A percentile compares a stretch with the other conserved stretches of the same genome.
phyloP scores from a whole-genome alignment of 208 protist species.

The Leptomonas pyrrhocoris region DNA sequence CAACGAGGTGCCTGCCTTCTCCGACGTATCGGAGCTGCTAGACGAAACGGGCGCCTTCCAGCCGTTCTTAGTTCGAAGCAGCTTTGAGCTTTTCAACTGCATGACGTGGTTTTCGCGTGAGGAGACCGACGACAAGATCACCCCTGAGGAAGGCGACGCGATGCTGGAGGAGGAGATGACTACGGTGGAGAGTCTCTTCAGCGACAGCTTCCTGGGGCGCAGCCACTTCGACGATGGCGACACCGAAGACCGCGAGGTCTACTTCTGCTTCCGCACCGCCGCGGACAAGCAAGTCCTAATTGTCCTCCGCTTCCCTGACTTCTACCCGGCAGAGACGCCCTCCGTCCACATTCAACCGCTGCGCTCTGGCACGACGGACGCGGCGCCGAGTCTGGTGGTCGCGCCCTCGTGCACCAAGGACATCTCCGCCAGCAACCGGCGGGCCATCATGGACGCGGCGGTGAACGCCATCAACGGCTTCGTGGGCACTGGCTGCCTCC shows the following conservation, averaged over 20 bases:
- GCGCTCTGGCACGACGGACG: conserved; percentile 17
- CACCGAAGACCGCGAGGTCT: conserved; percentile 60
- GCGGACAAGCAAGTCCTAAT: conserved; percentile 58
- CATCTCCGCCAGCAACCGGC: conserved; percentile 49
- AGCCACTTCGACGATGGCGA: conserved; percentile 67
- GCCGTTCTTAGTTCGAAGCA: conserved; percentile 79
- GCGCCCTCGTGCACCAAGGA: conserved; percentile 66
- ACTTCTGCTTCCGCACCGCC: conserved; percentile 66
- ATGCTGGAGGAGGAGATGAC: conserved; percentile 75
- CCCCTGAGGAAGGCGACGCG: conserved; percentile 57
- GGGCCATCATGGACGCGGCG: conserved; percentile 71
- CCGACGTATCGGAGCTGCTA: conserved; percentile 66
- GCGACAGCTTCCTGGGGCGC: conserved; percentile 63
- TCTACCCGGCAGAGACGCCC: conserved; percentile 82
- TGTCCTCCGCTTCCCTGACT: conserved; percentile 68
- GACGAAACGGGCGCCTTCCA: conserved; percentile 62
- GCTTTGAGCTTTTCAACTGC: conserved; percentile 86
- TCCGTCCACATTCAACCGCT: conserved; percentile 65
- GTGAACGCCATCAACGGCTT: conserved; percentile 78
- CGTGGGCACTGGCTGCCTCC: conserved; percentile 60
- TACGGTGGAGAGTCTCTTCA: conserved; percentile 64
- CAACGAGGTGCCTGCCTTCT: conserved; percentile 57
- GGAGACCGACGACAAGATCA: conserved; percentile 34
- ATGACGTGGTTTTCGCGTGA: conserved; percentile 77
- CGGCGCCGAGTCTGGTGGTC: conserved; percentile 40